Conservation (phyloP, 495 filamentous ascomycete species). For the Cercophora samala region DNA sequence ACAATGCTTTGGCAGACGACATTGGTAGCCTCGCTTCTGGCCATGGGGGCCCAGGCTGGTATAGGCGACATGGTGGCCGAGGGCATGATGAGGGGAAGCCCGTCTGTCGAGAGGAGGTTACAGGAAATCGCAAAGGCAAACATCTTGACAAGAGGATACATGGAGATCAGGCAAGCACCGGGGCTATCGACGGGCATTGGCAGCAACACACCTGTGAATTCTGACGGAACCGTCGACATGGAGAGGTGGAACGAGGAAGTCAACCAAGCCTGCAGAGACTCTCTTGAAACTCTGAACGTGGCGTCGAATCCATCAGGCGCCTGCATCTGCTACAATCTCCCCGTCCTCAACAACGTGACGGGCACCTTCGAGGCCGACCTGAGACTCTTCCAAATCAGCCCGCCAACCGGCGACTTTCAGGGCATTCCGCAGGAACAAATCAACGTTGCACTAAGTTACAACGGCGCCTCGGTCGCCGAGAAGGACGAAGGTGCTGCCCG, state of each 20-base stretch:
- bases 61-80: conserved; percentile 28
- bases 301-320: conserved; percentile 66
- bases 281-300: conserved; percentile 44
- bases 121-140: conserved; percentile 29
- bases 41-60: conserved; percentile 29
- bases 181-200: not conserved
- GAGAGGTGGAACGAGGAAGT: conserved; percentile 53
- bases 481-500: conserved; percentile 19
- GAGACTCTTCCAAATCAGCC: conserved; percentile 60
- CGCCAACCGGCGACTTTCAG: conserved; percentile 54
- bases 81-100: conserved; percentile 26
- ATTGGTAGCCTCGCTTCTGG: conserved; percentile 30
- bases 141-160: conserved; percentile 18
- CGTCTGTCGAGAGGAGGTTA: conserved; percentile 24
- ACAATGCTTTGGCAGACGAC: conserved; percentile 33
- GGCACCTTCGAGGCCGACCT: conserved; percentile 71
- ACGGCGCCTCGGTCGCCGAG: conserved; percentile 52
- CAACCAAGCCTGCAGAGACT: conserved; percentile 48
- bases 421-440: conserved; percentile 55
- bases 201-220: conserved; percentile 25
- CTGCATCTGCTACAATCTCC: conserved; percentile 77
- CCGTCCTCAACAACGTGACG: conserved; percentile 55
- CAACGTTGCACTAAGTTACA: conserved; percentile 56
- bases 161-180: conserved; percentile 24
- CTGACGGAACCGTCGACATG: conserved; percentile 40